Percentiles rank a stretch among this genome's conserved stretches.
These are phyloP conservation scores for Leccinum rimulosum DNA, from an alignment of 768 basidiomycete genomes.

Conservation along the genomic window DNA sequence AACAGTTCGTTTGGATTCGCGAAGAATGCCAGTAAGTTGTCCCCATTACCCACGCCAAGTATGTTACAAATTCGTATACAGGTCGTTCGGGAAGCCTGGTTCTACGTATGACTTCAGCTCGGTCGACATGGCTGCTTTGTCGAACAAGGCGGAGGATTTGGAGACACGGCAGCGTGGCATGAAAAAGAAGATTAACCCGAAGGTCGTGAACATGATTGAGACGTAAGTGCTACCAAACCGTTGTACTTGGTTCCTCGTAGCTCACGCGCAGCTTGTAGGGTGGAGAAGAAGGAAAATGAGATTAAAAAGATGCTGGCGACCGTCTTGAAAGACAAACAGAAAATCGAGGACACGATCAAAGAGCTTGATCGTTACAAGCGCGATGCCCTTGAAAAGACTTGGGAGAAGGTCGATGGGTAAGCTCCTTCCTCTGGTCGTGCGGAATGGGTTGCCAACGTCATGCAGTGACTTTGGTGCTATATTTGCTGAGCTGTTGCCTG, in stretches of 20 bases:
- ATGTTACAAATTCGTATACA: constrained; percentile 28
- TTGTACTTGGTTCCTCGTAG: not conserved
- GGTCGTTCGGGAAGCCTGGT: constrained; percentile 80
- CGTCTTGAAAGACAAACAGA: constrained; percentile 88
- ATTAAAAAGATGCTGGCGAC: constrained; percentile 85
- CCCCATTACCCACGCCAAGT: not conserved
- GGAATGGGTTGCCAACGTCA: not conserved
- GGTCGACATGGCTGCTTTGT: constrained; percentile 57
- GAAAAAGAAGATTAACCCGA: constrained; percentile 95
- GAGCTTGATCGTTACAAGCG: constrained; percentile 94
- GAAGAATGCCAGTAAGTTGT: constrained; percentile 79
- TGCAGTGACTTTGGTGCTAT: constrained; percentile 92
- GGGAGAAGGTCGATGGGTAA: constrained; percentile 92
- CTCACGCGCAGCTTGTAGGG: constrained; percentile 43
- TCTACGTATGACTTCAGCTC: constrained; percentile 78
- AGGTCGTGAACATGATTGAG: constrained; percentile 95
- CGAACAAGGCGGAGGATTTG: constrained; percentile 68
- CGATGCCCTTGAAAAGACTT: constrained; percentile 90
- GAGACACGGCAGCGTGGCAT: constrained; percentile 77
- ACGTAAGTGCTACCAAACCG: constrained; percentile 48
- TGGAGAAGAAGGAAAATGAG: constrained; percentile 89
- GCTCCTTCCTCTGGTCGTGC: constrained; percentile 20
- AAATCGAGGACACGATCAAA: constrained; percentile 91
- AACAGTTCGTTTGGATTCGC: constrained; percentile 82
- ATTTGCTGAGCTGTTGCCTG: constrained; percentile 92